Evolutionary conservation across 805 yeast species (phyloP).

Genomic region (Schwanniomyces pseudopolymorphus): DNA sequence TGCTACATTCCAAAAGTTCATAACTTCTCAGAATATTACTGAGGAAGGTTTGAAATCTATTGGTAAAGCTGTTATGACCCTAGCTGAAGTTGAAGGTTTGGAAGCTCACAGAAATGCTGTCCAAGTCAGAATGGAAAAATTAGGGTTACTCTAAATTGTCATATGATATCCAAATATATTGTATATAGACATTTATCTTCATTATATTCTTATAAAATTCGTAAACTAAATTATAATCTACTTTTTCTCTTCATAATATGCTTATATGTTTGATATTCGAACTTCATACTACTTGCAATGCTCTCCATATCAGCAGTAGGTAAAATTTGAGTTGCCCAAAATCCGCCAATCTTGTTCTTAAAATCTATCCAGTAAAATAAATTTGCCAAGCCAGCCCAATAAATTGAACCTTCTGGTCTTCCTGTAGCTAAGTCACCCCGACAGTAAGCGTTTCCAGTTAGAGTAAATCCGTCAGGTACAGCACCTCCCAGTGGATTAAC

Average conservation of each 20-base stretch:
- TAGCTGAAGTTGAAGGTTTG: conserved; percentile 94
- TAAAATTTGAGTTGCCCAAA: conserved; percentile 38
- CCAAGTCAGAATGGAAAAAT: conserved; percentile 84
- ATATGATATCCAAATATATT: neutral
- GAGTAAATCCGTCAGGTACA: conserved; percentile 31
- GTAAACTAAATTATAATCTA: neutral
- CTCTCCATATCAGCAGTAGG: conserved; percentile 30
- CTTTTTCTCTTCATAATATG: conserved; percentile 7
- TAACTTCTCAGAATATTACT: conserved; percentile 89
- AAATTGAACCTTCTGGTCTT: conserved; percentile 32
- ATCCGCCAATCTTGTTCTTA: conserved; percentile 36
- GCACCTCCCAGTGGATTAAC: neutral
- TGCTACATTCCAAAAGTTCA: conserved; percentile 90
- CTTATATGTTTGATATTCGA: conserved; percentile 28
- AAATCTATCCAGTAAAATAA: conserved; percentile 41
- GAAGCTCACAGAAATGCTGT: conserved; percentile 98
- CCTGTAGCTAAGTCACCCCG: conserved; percentile 28
- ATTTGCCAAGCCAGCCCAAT: conserved; percentile 43
- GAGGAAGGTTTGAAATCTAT: conserved; percentile 81
- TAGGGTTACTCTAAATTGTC: conserved; percentile 48
- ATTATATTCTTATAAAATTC: neutral
- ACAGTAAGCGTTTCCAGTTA: conserved; percentile 34
- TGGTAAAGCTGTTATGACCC: conserved; percentile 94
- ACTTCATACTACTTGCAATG: conserved; percentile 15
- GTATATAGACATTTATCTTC: neutral